These are phyloP conservation scores for Pseudopithomyces maydicus DNA, from an alignment of 2,329 filamentous ascomycete species.

Conservation along the genomic window DNA sequence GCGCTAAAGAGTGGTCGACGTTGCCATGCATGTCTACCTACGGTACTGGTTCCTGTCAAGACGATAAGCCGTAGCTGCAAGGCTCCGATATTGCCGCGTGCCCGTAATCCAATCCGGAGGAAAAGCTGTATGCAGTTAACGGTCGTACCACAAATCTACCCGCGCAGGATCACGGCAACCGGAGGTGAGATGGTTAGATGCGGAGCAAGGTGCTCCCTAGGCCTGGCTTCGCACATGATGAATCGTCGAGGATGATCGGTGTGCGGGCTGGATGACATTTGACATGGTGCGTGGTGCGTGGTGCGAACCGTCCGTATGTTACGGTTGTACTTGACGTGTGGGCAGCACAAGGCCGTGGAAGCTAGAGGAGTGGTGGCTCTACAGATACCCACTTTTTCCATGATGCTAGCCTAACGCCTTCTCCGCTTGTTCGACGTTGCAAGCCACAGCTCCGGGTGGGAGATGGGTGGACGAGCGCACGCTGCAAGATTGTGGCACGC, in stretches of 20 bases:
- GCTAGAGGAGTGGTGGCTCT: neutral
- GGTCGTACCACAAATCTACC: conserved; percentile 5
- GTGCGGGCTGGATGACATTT: neutral
- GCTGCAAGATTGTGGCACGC: conserved; percentile 14
- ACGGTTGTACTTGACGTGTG: neutral
- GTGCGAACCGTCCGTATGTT: neutral
- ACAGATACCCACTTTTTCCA: conserved; percentile 7
- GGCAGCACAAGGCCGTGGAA: neutral
- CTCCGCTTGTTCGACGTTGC: conserved; percentile 33
- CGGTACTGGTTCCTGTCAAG: neutral
- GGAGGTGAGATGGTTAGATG: neutral
- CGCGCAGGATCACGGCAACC: neutral
- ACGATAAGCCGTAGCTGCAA: conserved; percentile 8
- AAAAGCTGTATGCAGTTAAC: conserved; percentile 9
- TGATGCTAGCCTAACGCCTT: conserved; percentile 14
- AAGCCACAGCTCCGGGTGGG: conserved; percentile 28
- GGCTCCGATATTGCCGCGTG: conserved; percentile 1
- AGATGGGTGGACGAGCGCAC: neutral
- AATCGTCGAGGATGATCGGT: neutral
- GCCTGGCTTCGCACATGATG: neutral
- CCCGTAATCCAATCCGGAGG: conserved; percentile 6
- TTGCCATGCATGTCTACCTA: neutral
- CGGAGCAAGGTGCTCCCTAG: neutral
- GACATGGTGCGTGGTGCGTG: neutral
- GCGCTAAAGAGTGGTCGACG: neutral